These are phyloP conservation scores for Lipomyces oligophaga DNA, from an alignment of 805 yeast species.

Conservation along the genomic window DNA sequence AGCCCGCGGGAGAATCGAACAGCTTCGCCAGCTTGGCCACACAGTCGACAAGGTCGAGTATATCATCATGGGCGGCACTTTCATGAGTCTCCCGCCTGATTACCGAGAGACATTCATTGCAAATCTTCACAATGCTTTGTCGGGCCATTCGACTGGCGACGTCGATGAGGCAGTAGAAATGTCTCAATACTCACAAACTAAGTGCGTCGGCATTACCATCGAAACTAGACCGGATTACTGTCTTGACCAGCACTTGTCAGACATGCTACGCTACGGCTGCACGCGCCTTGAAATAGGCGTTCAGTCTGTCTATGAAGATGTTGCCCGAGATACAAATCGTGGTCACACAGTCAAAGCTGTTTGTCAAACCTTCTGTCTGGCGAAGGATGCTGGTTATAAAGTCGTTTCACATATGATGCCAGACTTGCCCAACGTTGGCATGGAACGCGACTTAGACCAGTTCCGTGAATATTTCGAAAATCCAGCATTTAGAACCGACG, in stretches of 20 bases:
- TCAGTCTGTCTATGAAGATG: conserved; percentile 95
- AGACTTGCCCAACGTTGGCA: conserved; percentile 95
- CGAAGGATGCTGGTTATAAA: conserved; percentile 98
- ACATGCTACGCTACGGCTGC: conserved; percentile 94
- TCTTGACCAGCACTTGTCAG: conserved; percentile 90
- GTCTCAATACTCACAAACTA: conserved; percentile 91
- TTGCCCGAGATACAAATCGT: conserved; percentile 95
- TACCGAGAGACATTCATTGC: conserved; percentile 88
- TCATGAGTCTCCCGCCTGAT: conserved; percentile 87
- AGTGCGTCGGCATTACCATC: conserved; percentile 97
- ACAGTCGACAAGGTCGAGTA: conserved; percentile 96
- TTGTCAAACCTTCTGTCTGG: conserved; percentile 88
- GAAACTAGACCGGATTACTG: conserved; percentile 99
- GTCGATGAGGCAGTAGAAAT: conserved; percentile 85
- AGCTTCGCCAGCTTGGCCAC: conserved; percentile 90
- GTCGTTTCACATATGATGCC: conserved; percentile 99
- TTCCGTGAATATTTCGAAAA: conserved; percentile 94
- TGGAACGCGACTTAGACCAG: conserved; percentile 96
- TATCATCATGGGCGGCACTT: conserved; percentile 98
- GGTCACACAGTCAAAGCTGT: conserved; percentile 97
- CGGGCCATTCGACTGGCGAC: conserved; percentile 54
- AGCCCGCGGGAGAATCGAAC: conserved; percentile 96
- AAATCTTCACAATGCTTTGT: conserved; percentile 87
- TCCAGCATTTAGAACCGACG: conserved; percentile 96
- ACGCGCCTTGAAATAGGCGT: conserved; percentile 96